Evolutionary conservation across 202 grass and related monocot species (phyloP), one percentile per base, ranked within the genome.

Genomic region (Alloteropsis angusta): DNA sequence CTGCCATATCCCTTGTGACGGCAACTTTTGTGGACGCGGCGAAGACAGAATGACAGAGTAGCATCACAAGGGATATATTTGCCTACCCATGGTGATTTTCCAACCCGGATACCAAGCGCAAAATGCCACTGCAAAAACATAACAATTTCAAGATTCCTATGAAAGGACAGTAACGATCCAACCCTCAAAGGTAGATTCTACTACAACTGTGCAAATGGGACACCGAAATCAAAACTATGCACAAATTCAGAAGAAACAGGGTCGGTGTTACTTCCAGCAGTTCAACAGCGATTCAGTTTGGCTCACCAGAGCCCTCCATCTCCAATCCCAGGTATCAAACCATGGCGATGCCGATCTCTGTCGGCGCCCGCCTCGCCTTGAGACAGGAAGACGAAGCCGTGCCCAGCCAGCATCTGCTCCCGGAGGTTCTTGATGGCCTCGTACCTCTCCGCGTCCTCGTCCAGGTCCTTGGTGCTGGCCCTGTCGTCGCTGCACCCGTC

Each of bases 371-470:
- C 41, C 19, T 54, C 49, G 6, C 80, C 45, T 50, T 86, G 75
- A 36, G 88, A 75, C 45, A 84, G 38, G 81, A 86, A 59, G 60
- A 93, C 39, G 39, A 83, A 84, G 14, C 88, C 88, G 50, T 87
- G 84, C 13, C 91, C 91, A 17, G 88, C 88, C 43, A 93, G 75
- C 91, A 93, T 93, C 75, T 90, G 88, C 53, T 93, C 91, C 86
- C 91, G 74, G 39, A 93, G 86, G 80, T 87, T 87, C 91, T 90
- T 93, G 59, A 93, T 90, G 44, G 88, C 78, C 72, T 86, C 80
- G 80, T 93, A 93, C 84, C 91, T 88, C 65, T 93, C 88, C 5
- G 80, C 82, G 45, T 91, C 91, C 37, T 90, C 76, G 64, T 86
- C 87, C 53, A 83, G 13, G 43, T 87, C 85, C 69, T 22, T 87